Evolutionary conservation across 495 filamentous ascomycete species (phyloP).

Genomic region (Xanthoparmelia taractica): DNA sequence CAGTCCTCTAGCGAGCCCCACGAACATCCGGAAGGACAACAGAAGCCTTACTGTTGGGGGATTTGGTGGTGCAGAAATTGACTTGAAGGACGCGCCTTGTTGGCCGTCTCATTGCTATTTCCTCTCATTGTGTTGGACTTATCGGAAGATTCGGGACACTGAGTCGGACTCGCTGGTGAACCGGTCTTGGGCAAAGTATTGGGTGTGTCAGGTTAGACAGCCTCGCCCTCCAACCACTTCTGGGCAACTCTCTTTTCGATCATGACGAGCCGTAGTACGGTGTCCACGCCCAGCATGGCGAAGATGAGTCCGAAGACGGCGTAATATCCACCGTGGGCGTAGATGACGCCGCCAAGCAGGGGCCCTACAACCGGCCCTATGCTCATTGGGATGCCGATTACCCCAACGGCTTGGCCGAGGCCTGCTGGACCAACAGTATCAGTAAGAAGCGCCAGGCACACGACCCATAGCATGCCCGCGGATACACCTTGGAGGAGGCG

Average conservation of each 20-base stretch:
- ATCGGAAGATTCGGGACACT: no score
- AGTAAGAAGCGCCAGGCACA: conserved; percentile 25
- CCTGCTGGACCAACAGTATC: conserved; percentile 22
- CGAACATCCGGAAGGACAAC: conserved; percentile 40
- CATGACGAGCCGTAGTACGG: conserved; percentile 20
- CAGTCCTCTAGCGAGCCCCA: conserved; percentile 40
- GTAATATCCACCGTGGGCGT: conserved; percentile 19
- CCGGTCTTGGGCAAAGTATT: no score
- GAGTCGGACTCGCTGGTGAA: no score
- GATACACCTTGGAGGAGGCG: conserved; percentile 61
- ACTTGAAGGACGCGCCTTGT: no score
- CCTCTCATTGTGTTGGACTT: no score
- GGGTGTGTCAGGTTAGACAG: no score
- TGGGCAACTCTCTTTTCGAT: conserved; percentile 21
- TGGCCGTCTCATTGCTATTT: no score
- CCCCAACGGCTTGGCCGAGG: conserved; percentile 22
- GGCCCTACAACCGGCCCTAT: conserved; percentile 23
- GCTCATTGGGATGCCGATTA: conserved; percentile 13
- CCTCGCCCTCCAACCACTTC: no score
- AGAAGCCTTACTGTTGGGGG: conserved; percentile 29
- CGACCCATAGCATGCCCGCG: conserved; percentile 68
- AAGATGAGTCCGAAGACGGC: conserved; percentile 21
- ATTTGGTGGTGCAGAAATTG: no score
- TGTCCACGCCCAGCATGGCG: conserved; percentile 20
- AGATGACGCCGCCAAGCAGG: conserved; percentile 23